A percentile compares a stretch with the other conserved stretches of the same genome.
Evolutionary conservation across 2,329 filamentous ascomycete genomes (phyloP).

Genomic region (Zymoseptoria ardabiliae): DNA sequence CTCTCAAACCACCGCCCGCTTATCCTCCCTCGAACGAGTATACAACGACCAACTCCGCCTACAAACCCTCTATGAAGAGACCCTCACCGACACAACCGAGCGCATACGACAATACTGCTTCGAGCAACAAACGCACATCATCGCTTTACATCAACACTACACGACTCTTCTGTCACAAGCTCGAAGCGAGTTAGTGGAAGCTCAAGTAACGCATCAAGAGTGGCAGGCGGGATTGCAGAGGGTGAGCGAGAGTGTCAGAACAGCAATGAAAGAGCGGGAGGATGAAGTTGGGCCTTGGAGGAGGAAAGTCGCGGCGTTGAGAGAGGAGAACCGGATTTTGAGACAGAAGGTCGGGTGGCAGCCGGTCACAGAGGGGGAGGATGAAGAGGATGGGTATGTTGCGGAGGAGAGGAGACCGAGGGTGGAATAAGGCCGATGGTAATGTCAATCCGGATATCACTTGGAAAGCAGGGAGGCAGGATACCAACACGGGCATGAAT

Average conservation of each 20-base stretch:
- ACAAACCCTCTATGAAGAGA: constrained; percentile 35
- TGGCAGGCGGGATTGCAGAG: constrained; percentile 42
- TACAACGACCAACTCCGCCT: constrained; percentile 22
- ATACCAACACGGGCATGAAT: neutral
- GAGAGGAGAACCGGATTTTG: constrained; percentile 43
- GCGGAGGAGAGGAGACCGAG: constrained; percentile 7
- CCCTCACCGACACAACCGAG: constrained; percentile 26
- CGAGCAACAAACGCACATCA: constrained; percentile 37
- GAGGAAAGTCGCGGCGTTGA: constrained; percentile 35
- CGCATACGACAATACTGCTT: constrained; percentile 30
- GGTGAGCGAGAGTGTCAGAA: constrained; percentile 36
- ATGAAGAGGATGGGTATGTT: constrained; percentile 33
- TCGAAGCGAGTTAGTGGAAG: constrained; percentile 38
- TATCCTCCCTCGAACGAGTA: constrained; percentile 22
- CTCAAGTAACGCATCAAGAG: constrained; percentile 41
- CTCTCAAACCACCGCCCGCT: constrained; percentile 19
- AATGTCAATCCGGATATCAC: neutral
- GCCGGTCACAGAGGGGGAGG: constrained; percentile 30
- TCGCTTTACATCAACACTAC: constrained; percentile 44
- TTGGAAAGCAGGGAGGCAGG: neutral
- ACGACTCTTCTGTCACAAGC: constrained; percentile 37
- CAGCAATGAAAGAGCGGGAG: constrained; percentile 33
- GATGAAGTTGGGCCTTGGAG: constrained; percentile 32
- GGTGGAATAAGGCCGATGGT: neutral
- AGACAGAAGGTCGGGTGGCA: constrained; percentile 42